A percentile compares a stretch with the other conserved stretches of the same genome.
Conservation (phyloP, 2,329 filamentous ascomycete species). For the Didymella sp. region DNA sequence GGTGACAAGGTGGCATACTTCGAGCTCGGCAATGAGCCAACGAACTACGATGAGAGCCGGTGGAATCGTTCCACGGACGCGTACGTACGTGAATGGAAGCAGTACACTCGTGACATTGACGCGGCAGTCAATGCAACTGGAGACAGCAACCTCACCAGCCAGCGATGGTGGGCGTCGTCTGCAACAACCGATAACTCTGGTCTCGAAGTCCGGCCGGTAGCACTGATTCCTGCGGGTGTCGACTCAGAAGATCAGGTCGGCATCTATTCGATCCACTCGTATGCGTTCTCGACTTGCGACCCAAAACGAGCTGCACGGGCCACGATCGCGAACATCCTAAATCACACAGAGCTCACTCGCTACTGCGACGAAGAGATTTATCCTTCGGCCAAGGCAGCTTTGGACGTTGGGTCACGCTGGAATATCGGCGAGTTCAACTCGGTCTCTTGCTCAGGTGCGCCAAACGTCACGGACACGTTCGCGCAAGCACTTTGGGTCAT, state of each 20-base stretch:
- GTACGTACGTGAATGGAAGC: not conserved
- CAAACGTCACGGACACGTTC: not conserved
- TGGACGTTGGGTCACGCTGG: not conserved
- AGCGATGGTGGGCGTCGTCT: not conserved
- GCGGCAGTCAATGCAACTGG: not conserved
- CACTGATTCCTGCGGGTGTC: not conserved
- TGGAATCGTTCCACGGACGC: not conserved
- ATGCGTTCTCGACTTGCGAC: not conserved
- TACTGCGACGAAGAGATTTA: not conserved
- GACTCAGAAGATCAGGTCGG: not conserved
- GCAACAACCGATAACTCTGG: not conserved
- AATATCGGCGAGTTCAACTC: not conserved
- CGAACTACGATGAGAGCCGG: not conserved
- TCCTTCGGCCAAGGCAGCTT: not conserved
- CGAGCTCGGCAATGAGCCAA: not conserved
- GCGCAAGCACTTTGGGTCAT: not conserved
- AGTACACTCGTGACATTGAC: not conserved
- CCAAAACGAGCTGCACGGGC: not conserved
- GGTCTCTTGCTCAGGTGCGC: not conserved
- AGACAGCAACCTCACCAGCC: not conserved
- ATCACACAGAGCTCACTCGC: not conserved
- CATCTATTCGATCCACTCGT: not conserved
- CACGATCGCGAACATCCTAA: not conserved
- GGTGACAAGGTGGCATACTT: not conserved
- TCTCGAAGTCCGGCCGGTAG: not conserved